Evolutionary conservation across 225 moss, liverwort and hornwort genomes (phyloP).

Genomic region (Bryoerythrophyllum caledonicum): DNA sequence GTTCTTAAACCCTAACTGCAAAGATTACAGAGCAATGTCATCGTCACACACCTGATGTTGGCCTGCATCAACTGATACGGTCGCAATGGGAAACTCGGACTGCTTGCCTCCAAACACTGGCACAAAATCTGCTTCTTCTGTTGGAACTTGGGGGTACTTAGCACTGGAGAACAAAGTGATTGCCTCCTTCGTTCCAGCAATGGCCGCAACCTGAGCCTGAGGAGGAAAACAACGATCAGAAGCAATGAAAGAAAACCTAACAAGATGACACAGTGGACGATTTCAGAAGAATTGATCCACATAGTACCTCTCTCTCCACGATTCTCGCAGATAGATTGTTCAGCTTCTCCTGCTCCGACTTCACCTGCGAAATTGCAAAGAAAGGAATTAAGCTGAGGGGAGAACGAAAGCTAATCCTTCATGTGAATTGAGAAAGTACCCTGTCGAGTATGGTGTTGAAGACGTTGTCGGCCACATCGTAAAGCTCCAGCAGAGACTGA

Average conservation of each 20-base stretch:
- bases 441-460: slow-evolving; percentile 68
- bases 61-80: slow-evolving; percentile 62
- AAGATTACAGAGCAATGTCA: background rate
- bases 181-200: slow-evolving; percentile 88
- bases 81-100: slow-evolving; percentile 46
- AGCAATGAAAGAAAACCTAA: slow-evolving; percentile 15
- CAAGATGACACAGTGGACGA: too few species aligned
- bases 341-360: slow-evolving; percentile 61
- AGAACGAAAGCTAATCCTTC: background rate
- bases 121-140: slow-evolving; percentile 64
- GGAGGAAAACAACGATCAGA: background rate
- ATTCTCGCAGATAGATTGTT: slow-evolving; percentile 72
- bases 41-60: slow-evolving; percentile 64
- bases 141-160: slow-evolving; percentile 64
- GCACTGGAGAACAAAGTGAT: slow-evolving; percentile 82
- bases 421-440: slow-evolving; percentile 27
- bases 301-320: slow-evolving; percentile 46
- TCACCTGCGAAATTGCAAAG: slow-evolving; percentile 50
- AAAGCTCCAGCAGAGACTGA: slow-evolving; percentile 75
- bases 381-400: background rate
- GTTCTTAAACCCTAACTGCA: too few species aligned
- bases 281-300: too few species aligned
- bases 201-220: slow-evolving; percentile 78
- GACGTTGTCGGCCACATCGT: slow-evolving; percentile 74
- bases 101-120: slow-evolving; percentile 72